Base-by-base conservation (phyloP, 805 yeast species). In the Starmerella bombicola region DNA sequence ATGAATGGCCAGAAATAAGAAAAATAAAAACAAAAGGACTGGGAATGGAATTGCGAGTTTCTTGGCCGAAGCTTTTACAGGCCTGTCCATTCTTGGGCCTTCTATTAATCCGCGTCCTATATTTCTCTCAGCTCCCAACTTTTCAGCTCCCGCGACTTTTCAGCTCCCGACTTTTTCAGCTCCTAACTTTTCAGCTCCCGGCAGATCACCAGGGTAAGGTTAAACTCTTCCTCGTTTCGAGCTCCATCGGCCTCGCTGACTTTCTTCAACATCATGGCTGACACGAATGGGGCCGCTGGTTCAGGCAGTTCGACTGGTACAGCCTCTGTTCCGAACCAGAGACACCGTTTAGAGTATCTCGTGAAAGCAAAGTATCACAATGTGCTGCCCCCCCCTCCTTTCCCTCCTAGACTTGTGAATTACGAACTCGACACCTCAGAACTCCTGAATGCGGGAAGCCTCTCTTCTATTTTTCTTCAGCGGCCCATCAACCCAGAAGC, bases 321-420 rank as follows among this genome's bases (percentile, higher is more conserved):
- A 10, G 10, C 24, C 23, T 4, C 25, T 16, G 7, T 25, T 7
- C 25, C 25, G 17, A 21, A 13, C 17, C 17, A 5, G 6, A 6
- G 35, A 8, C 40, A 30, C 25, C 40, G 40, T 22, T 23, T 47
- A 47, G 70, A 65, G 48, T 65, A 61, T 42, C 57, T 65, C 41
- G 93, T 93, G 34, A 78, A 80, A 51, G 73, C 80, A 40, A 72
- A 93, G 55, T 88, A 85, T 60, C 74, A 74, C 44, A 91, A 91
- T 58, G 80, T 75, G 54, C 67, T 91, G 19, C 98, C 98, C 5
- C 86, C 95, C 2, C 97, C 97, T 8, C 80, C 88, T 19, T 69
- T 91, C 46, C 84, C 94, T 34, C 96, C 98, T 23, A 83, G 80
- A 58, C 69, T 86, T 42, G 60, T 91, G 39, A 71, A 76, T 37